Percentiles rank a stretch among this genome's conserved stretches.
phyloP scores from a whole-genome alignment of 805 yeast genomes.

The Aciculoconidium aculeatum region DNA sequence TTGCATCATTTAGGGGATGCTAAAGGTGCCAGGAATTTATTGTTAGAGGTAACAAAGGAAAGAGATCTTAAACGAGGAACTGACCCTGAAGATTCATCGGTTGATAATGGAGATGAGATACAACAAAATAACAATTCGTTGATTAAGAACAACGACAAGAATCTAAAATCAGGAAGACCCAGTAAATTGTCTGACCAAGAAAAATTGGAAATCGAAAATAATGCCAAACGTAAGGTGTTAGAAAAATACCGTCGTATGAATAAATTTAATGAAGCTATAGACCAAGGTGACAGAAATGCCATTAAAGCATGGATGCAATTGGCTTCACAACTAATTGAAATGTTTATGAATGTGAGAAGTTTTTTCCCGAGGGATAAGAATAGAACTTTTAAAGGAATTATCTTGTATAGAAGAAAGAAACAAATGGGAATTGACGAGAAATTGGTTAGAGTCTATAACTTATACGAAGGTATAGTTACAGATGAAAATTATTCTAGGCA shows the following conservation, averaged over 20 bases:
- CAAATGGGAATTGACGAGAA: constrained; percentile 68
- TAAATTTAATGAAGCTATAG: constrained; percentile 37
- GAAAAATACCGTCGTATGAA: constrained; percentile 52
- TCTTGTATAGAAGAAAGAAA: constrained; percentile 54
- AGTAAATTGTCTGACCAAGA: constrained; percentile 38
- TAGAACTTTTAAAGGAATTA: constrained; percentile 61
- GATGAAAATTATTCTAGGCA: constrained; percentile 22
- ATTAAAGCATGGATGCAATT: constrained; percentile 75
- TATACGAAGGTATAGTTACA: constrained; percentile 51
- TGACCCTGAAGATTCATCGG: constrained; percentile 9
- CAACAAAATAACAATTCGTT: constrained; percentile 8
- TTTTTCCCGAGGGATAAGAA: constrained; percentile 77
- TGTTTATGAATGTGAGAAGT: constrained; percentile 69
- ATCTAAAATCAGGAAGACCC: constrained; percentile 3
- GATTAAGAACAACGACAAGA: constrained; percentile 9
- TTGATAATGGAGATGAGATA: constrained; percentile 21
- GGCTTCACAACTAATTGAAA: constrained; percentile 77
- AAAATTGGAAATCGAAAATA: constrained; percentile 48
- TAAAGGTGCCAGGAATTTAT: constrained; percentile 48
- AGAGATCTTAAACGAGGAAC: constrained; percentile 6
- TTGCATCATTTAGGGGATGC: constrained; percentile 60
- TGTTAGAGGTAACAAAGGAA: constrained; percentile 49
- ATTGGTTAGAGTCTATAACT: constrained; percentile 58
- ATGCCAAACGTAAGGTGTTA: constrained; percentile 51
- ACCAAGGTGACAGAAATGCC: constrained; percentile 47